Conservation (phyloP, 805 yeast species). For the Yamadazyma olivae region DNA sequence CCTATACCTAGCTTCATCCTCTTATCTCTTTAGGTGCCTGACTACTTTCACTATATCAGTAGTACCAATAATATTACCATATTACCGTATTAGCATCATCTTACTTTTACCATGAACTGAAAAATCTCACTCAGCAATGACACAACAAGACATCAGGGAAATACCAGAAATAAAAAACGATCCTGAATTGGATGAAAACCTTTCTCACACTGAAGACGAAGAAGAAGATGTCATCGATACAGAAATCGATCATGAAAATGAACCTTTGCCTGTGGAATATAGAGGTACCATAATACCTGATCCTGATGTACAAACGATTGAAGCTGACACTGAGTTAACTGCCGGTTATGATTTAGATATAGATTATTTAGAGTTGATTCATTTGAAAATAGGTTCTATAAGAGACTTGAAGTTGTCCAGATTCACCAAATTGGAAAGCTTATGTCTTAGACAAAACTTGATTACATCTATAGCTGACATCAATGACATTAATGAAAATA, state of each 20-base stretch:
- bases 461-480: conserved; percentile 59
- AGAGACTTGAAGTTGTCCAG: conserved; percentile 58
- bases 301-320: conserved; percentile 50
- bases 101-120: no score
- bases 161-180: no score
- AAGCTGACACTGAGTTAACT: conserved; percentile 68
- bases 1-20: no score
- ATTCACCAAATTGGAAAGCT: conserved; percentile 52
- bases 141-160: no score
- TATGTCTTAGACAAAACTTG: conserved; percentile 82
- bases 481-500: conserved; percentile 48
- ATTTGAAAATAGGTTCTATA: conserved; percentile 62
- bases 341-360: conserved; percentile 54
- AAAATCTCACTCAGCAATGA: no score
- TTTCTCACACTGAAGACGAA: conserved; percentile 14
- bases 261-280: conserved; percentile 38
- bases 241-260: conserved; percentile 15
- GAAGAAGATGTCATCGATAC: conserved; percentile 20
- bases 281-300: conserved; percentile 47
- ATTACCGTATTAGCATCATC: no score
- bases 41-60: no score
- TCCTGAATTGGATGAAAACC: no score
- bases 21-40: no score
- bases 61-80: no score
- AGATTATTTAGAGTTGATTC: conserved; percentile 62